These are phyloP conservation scores for Mentha longifolia DNA, from an alignment of 257 asterid species.

Conservation along the genomic window DNA sequence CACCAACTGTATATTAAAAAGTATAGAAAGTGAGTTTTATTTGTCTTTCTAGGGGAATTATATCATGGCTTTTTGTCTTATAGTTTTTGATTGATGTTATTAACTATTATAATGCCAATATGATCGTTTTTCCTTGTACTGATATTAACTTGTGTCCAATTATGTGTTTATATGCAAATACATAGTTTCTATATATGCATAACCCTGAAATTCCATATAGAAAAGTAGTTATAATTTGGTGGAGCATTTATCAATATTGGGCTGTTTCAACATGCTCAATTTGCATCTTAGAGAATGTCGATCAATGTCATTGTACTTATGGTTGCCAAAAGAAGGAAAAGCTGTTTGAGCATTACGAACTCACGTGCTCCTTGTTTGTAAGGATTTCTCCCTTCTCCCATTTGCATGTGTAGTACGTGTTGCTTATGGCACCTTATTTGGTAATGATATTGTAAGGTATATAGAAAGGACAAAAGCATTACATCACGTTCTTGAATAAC, in stretches of 20 bases:
- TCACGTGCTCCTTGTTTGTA: neutral
- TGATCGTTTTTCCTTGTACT: neutral
- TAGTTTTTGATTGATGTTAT: neutral
- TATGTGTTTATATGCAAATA: neutral
- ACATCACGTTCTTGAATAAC: neutral
- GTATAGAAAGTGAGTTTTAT: conserved; percentile 1
- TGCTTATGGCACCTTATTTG: neutral
- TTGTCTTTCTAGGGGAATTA: neutral
- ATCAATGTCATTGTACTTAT: neutral
- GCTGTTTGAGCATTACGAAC: neutral
- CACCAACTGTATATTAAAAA: neutral
- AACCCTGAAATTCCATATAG: neutral
- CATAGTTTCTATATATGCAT: neutral
- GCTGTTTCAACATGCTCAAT: neutral
- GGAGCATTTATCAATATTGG: neutral
- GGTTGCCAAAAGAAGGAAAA: neutral
- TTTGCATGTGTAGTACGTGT: neutral
- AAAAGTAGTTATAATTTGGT: neutral
- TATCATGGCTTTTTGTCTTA: neutral
- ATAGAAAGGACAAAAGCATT: neutral
- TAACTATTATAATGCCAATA: neutral
- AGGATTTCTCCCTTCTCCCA: neutral
- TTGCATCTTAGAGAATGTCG: neutral
- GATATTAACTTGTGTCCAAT: neutral
- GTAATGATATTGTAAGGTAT: neutral